Evolutionary conservation across 306 rosid genomes (phyloP), one percentile per base, ranked within the genome.

Genomic region (Sphenostylis stenocarpa): DNA sequence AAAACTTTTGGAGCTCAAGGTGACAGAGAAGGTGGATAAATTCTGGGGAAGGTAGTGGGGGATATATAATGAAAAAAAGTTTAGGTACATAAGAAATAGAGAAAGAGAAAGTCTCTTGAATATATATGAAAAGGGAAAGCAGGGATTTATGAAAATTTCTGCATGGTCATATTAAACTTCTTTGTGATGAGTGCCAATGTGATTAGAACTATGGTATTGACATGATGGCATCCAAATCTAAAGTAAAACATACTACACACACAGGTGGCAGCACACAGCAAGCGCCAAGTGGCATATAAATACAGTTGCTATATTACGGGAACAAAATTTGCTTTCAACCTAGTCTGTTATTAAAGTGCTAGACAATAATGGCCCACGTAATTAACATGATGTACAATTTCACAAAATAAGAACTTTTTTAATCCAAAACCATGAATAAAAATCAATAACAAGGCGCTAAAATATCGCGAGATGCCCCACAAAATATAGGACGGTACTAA

Each of bases 41-140:
- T 82, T 73, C 21, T n/a, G 47, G 57, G 76, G 80, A 62, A 74
- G 85, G 79, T 73, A 49, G 72, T 70, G 76, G 78, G 82, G 63
- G 15, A 67, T 85, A 74, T 34, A 77, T 64, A 78, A 68, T 65
- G 70, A 44, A 23, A 62, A 83, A 28, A 71, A 60, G 73, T 80
- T 85, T 64, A 82, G 85, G 64, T 80, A 56, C 43, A 15, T 75
- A 57, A 13, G 26, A 28, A 53, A 60, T 78, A 68, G 77, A 60
- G 64, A 63, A 75, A 57, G 82, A 71, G 36, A 53, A 39, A 45
- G 47, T 65, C 21, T 58, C 13, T 14, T n/a, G 28, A 55, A 38
- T 43, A 20, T 56, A 36, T 48, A 49, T 45, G 41, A 64, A 88
- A 87, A 81, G 79, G 77, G 51, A 81, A 83, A 83, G 87, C 48